Percentiles rank a stretch among this genome's conserved stretches.
These are phyloP conservation scores for Xanthoconium stramineum DNA, from an alignment of 768 basidiomycete genomes.

Conservation along the genomic window DNA sequence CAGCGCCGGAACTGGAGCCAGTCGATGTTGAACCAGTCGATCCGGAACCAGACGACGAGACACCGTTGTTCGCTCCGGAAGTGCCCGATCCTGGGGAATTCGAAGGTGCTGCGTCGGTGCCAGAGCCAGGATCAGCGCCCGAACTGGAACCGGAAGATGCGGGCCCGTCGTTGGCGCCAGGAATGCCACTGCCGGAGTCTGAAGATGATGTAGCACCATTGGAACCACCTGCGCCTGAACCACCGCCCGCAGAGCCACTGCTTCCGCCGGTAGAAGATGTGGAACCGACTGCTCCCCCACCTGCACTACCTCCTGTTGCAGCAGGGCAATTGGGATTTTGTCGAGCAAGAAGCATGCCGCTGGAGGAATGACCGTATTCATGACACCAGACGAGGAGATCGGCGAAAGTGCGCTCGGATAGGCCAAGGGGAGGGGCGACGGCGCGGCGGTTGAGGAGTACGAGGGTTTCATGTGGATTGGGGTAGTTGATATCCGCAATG, in stretches of 20 bases:
- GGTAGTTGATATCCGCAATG: conserved; percentile 27
- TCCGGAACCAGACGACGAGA: neutral
- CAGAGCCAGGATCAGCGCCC: neutral
- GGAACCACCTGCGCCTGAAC: neutral
- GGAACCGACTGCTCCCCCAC: neutral
- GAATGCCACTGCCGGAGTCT: neutral
- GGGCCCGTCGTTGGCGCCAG: neutral
- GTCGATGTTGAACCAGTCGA: neutral
- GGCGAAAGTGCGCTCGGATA: conserved; percentile 20
- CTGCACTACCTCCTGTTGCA: neutral
- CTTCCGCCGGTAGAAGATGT: neutral
- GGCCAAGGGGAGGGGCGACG: conserved; percentile 20
- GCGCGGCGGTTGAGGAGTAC: conserved; percentile 21
- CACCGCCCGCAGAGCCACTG: neutral
- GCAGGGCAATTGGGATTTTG: conserved; percentile 19
- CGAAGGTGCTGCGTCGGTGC: neutral
- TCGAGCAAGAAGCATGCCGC: conserved; percentile 21
- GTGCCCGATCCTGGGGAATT: neutral
- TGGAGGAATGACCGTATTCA: conserved; percentile 9
- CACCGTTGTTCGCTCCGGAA: neutral
- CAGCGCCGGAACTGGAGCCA: neutral
- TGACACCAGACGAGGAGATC: conserved; percentile 31
- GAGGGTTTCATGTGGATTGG: conserved; percentile 21
- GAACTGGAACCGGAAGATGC: conserved; percentile 1
- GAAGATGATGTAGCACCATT: conserved; percentile 1